These are phyloP conservation scores for Nevesoporus exiguus DNA, from an alignment of 768 basidiomycete species.

Conservation along the genomic window DNA sequence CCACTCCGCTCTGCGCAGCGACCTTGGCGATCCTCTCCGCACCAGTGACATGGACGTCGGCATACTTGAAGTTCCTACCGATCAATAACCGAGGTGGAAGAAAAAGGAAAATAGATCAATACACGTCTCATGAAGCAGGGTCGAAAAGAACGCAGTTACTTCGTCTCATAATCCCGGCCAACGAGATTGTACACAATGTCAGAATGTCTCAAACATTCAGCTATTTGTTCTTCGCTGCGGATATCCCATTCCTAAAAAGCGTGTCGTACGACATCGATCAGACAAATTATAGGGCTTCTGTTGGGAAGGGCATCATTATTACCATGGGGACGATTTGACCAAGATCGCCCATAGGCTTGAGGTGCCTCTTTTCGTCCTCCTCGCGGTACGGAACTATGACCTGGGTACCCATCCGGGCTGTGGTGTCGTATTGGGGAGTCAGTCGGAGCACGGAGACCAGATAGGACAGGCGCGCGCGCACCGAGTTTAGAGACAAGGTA, in stretches of 20 bases:
- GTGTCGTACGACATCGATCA: constrained; percentile 22
- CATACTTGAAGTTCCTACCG: constrained; percentile 81
- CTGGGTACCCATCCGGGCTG: constrained; percentile 89
- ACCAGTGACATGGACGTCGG: constrained; percentile 77
- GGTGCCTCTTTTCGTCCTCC: constrained; percentile 84
- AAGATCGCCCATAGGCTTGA: constrained; percentile 93
- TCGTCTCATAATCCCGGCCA: constrained; percentile 92
- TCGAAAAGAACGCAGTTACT: constrained; percentile 49
- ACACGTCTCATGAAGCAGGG: constrained; percentile 10
- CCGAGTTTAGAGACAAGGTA: constrained; percentile 94
- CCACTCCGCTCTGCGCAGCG: constrained; percentile 71
- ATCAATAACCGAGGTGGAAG: constrained; percentile 1
- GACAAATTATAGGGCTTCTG: constrained; percentile 17
- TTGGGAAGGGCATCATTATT: constrained; percentile 23
- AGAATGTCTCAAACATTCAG: constrained; percentile 90
- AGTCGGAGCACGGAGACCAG: background rate
- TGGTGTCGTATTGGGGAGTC: constrained; percentile 24
- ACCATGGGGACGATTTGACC: constrained; percentile 97
- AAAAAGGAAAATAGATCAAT: constrained; percentile 6
- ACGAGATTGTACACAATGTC: constrained; percentile 96
- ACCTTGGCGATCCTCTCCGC: constrained; percentile 85
- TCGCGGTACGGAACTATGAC: constrained; percentile 95
- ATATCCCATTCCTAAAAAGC: constrained; percentile 88
- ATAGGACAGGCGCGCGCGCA: constrained; percentile 31
- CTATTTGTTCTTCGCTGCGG: constrained; percentile 85